These are phyloP conservation scores for Albophoma yamanashiensis DNA, from an alignment of 2,329 filamentous ascomycete species.

Conservation along the genomic window DNA sequence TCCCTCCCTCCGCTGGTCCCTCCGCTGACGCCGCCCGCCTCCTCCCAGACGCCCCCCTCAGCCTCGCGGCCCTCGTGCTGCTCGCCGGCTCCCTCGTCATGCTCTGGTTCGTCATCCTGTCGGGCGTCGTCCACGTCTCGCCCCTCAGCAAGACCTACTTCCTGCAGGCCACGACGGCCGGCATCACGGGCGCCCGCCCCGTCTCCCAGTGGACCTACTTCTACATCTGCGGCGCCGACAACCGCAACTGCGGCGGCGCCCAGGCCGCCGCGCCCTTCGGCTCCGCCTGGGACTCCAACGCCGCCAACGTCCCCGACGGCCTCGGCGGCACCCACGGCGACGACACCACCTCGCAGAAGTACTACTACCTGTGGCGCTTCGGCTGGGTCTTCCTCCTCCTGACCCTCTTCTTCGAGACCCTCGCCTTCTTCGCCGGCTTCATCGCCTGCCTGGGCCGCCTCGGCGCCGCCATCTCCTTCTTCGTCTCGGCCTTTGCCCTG, in stretches of 20 bases:
- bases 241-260: slow-evolving; percentile 52
- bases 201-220: slow-evolving; percentile 85
- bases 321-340: slow-evolving; percentile 42
- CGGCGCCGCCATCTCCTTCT: slow-evolving; percentile 54
- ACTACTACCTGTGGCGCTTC: slow-evolving; percentile 82
- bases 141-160: slow-evolving; percentile 73
- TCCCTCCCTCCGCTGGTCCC: no score
- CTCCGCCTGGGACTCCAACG: slow-evolving; percentile 52
- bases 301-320: slow-evolving; percentile 29
- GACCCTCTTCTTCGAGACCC: slow-evolving; percentile 64
- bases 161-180: slow-evolving; percentile 65
- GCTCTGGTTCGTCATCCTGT: slow-evolving; percentile 49
- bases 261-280: slow-evolving; percentile 58
- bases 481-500: slow-evolving; percentile 48
- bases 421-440: slow-evolving; percentile 57
- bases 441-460: slow-evolving; percentile 62
- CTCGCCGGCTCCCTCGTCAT: slow-evolving; percentile 40
- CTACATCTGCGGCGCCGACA: slow-evolving; percentile 60
- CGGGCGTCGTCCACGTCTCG: slow-evolving; percentile 35
- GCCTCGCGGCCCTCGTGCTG: slow-evolving; percentile 34
- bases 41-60: slow-evolving; percentile 26
- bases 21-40: background rate
- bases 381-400: slow-evolving; percentile 88
- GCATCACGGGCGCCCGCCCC: slow-evolving; percentile 57
- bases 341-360: slow-evolving; percentile 45